Evolutionary conservation across 192 early-diverging fungal genomes (phyloP), one percentile per base, ranked within the genome.

Genomic region (Coemansia sp.): DNA sequence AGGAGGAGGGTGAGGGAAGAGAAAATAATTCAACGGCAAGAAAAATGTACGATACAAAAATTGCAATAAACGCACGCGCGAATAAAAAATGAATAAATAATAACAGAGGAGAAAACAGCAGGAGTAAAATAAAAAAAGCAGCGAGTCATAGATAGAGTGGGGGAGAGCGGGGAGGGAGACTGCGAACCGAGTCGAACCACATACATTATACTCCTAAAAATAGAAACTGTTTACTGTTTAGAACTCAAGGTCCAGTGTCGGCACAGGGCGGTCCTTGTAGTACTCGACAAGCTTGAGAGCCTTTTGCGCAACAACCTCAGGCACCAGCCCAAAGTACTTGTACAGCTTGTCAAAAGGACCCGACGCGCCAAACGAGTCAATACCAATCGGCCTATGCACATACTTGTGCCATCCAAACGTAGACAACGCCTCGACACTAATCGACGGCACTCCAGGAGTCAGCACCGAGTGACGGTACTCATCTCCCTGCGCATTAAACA

Each of bases 391-490:
- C 22, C 83, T 85, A 80, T 97, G 95, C 12, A 93, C 88, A 70
- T 92, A 97, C 70, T 90, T 92, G 67, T 80, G 72, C 95, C 96
- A 98, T n/a, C 92, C 89, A 74, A 90, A 89, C 42, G 91, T 93
- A 36, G 82, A 55, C 72, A 93, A 72, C 2, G 91, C 94, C 81
- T 98, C 96, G 36, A 96, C 87, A 66, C 87, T 90, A 48, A 96
- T 77, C n/a, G 88, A 80, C 1, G 94, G 95, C 35, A 95, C 72
- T 10, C 91, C 91, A 17, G 83, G 77, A 0, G 85, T 80, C 52
- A 98, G 83, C n/a, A 98, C 94, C 8, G 74, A 72, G 27, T 87
- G 80, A 63, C 86, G 83, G 83, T 98, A 98, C 24, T 84, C 87
- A n/a, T 82, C 65, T 1, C 83, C 41, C 76, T 98, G 95, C 48